These are phyloP conservation scores for Fistulifera solaris DNA, from an alignment of 108 stramenopile genomes.

Conservation along the genomic window DNA sequence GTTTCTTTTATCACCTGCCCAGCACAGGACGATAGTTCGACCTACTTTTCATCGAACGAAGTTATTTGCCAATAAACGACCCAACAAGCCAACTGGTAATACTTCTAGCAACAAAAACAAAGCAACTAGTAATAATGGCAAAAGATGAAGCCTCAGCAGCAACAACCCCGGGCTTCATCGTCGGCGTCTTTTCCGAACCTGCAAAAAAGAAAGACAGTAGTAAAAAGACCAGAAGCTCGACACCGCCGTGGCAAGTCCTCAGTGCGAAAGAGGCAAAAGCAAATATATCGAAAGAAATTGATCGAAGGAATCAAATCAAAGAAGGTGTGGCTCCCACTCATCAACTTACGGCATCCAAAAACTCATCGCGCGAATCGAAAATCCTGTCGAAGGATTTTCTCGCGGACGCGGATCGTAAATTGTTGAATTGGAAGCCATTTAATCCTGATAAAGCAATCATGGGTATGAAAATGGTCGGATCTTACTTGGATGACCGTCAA, in stretches of 20 bases:
- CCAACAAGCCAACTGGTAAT: background rate
- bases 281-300: constrained; percentile 50
- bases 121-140: constrained; percentile 9
- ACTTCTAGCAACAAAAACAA: constrained; percentile 8
- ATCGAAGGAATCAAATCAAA: constrained; percentile 44
- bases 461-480: constrained; percentile 44
- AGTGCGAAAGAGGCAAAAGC: constrained; percentile 47
- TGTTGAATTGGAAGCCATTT: constrained; percentile 72
- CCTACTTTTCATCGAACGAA: too few species aligned
- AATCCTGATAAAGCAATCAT: constrained; percentile 23
- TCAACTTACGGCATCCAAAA: background rate
- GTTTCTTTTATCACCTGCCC: too few species aligned
- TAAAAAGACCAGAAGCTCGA: constrained; percentile 8
- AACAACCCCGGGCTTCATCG: background rate
- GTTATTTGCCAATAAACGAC: background rate
- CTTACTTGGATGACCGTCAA: constrained; percentile 39
- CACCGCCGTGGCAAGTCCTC: constrained; percentile 79
- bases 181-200: background rate
- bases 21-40: too few species aligned
- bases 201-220: background rate
- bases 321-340: constrained; percentile 25
- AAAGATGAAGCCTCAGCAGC: background rate
- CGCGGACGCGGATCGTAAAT: constrained; percentile 30
- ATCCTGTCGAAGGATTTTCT: constrained; percentile 40
- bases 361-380: constrained; percentile 18